phyloP scores from a whole-genome alignment of 2,329 filamentous ascomycete species.

The Fusarium pilosicola region DNA sequence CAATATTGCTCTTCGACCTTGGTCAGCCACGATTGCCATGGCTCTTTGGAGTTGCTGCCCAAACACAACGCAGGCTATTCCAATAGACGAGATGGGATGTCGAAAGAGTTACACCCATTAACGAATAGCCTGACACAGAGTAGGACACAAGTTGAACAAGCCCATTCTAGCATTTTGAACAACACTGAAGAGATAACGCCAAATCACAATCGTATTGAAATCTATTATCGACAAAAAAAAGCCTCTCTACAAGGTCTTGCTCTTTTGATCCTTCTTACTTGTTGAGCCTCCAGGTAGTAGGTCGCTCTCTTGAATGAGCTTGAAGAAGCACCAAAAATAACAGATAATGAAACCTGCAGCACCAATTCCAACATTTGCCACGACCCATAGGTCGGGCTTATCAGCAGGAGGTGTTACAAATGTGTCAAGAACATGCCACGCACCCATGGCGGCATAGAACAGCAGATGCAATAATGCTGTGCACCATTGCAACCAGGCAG shows the following conservation, averaged over 20 bases:
- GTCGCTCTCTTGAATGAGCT: constrained; percentile 69
- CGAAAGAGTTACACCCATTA: neutral
- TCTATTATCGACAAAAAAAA: neutral
- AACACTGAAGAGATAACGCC: neutral
- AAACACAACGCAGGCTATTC: too few species aligned
- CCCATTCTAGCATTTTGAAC: too few species aligned
- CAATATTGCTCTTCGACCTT: neutral
- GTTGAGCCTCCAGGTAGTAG: constrained; percentile 49
- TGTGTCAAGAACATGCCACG: constrained; percentile 82
- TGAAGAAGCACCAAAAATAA: constrained; percentile 91
- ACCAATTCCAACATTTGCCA: constrained; percentile 87
- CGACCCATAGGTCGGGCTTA: constrained; percentile 95
- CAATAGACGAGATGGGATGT: neutral
- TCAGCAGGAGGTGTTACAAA: constrained; percentile 72
- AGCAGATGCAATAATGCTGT: constrained; percentile 76
- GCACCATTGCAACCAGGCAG: constrained; percentile 55
- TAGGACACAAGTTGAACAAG: neutral
- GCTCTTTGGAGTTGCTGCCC: too few species aligned
- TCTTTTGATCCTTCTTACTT: constrained; percentile 50
- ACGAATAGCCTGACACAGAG: neutral
- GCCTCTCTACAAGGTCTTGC: constrained; percentile 34
- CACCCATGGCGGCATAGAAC: constrained; percentile 81
- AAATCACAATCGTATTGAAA: neutral
- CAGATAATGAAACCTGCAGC: constrained; percentile 86
- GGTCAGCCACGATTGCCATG: neutral